Conservation (phyloP, 495 filamentous ascomycete genomes). For the Durotheca rogersii region DNA sequence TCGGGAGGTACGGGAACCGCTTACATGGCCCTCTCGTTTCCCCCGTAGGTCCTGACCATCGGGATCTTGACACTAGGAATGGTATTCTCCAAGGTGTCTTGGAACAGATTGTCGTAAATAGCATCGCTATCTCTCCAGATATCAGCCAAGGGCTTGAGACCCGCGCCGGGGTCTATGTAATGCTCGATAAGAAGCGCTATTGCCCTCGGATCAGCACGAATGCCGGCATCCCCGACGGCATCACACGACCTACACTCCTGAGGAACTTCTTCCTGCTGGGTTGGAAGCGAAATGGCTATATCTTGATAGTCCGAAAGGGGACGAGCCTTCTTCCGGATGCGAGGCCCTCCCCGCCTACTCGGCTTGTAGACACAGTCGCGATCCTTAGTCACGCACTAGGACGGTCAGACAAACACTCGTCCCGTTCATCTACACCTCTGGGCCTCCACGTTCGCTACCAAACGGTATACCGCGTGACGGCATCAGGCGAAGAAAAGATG, state of each 20-base stretch:
- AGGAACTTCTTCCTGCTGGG: slow-evolving; percentile 35
- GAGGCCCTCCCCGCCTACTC: slow-evolving; percentile 58
- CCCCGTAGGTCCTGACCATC: slow-evolving; percentile 30
- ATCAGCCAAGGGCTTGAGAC: slow-evolving; percentile 32
- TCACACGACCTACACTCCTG: slow-evolving; percentile 25
- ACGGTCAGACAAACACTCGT: slow-evolving; percentile 7
- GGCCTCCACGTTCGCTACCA: slow-evolving; percentile 2
- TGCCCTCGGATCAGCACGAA: slow-evolving; percentile 20
- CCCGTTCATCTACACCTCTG: neutral
- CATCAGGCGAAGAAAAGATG: neutral
- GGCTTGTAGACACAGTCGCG: slow-evolving; percentile 57
- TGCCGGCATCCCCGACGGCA: neutral
- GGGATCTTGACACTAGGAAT: slow-evolving; percentile 31
- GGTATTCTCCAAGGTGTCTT: slow-evolving; percentile 23
- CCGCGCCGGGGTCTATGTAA: slow-evolving; percentile 37
- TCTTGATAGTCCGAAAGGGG: slow-evolving; percentile 32
- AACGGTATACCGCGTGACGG: too few species aligned
- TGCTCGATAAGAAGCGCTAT: slow-evolving; percentile 32
- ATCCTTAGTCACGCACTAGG: slow-evolving; percentile 54
- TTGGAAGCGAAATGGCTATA: slow-evolving; percentile 32
- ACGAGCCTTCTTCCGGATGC: slow-evolving; percentile 39
- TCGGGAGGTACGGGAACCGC: slow-evolving; percentile 1
- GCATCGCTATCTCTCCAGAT: slow-evolving; percentile 34
- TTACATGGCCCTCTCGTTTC: slow-evolving; percentile 32
- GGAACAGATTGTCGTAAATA: slow-evolving; percentile 35